A percentile compares a stretch with the other conserved stretches of the same genome.
These are phyloP conservation scores for Phytopythium kandeliae DNA, from an alignment of 352 stramenopile genomes.

Conservation along the genomic window DNA sequence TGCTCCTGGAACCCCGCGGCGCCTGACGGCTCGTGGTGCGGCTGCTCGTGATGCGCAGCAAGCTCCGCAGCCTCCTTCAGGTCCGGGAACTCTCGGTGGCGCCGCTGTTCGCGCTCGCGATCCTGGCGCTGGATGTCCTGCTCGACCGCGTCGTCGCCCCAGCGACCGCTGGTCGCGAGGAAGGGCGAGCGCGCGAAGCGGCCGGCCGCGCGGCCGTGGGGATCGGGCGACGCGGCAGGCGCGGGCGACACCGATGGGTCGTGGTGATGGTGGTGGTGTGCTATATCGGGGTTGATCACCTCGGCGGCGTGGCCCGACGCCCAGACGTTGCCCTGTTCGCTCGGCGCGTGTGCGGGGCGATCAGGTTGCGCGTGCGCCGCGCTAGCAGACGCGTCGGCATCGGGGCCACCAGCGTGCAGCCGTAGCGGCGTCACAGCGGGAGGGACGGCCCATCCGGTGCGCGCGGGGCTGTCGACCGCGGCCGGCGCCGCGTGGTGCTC, in stretches of 20 bases:
- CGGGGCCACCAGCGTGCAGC: neutral
- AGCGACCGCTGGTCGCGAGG: constrained; percentile 29
- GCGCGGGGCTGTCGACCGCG: constrained; percentile 27
- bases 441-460: constrained; percentile 33
- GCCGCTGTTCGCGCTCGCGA: constrained; percentile 16
- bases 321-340: constrained; percentile 14
- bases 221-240: neutral
- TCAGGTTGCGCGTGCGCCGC: neutral
- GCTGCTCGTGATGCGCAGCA: constrained; percentile 7
- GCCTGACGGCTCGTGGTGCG: constrained; percentile 3
- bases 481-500: constrained; percentile 44
- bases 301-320: constrained; percentile 22
- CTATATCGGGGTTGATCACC: constrained; percentile 1
- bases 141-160: constrained; percentile 72
- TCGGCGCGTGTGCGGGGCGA: neutral
- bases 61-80: constrained; percentile 22
- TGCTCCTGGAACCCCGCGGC: neutral
- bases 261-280: neutral
- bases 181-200: constrained; percentile 1
- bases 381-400: neutral
- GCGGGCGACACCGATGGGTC: too few species aligned
- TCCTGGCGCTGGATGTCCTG: constrained; percentile 42
- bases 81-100: constrained; percentile 35
- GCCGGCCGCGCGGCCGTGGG: neutral
- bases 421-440: neutral